Evolutionary conservation across 768 basidiomycete species (phyloP).

Genomic region (Panaeolus papilionaceus): DNA sequence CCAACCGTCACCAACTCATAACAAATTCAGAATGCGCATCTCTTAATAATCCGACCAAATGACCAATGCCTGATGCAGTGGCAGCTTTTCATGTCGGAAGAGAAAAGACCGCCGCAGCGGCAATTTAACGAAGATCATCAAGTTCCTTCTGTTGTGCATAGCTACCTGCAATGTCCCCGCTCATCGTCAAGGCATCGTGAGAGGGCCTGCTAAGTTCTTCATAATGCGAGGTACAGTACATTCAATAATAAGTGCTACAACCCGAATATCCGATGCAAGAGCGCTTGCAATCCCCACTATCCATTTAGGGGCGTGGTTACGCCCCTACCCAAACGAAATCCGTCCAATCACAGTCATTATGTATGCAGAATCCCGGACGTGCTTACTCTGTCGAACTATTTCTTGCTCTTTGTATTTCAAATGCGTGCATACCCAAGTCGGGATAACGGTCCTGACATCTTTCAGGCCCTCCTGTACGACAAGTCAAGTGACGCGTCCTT

Average conservation of each 20-base stretch:
- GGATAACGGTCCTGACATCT: neutral
- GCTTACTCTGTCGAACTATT: neutral
- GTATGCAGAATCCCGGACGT: neutral
- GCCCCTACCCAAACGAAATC: neutral
- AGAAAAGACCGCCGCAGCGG: neutral
- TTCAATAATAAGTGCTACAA: too few species aligned
- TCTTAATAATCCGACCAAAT: too few species aligned
- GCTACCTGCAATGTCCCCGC: neutral
- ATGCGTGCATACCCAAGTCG: neutral
- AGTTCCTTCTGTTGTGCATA: neutral
- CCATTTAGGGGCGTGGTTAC: neutral
- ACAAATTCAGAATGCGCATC: too few species aligned
- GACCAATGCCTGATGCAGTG: too few species aligned
- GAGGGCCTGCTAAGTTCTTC: neutral
- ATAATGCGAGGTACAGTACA: neutral
- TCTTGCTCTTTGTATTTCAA: neutral
- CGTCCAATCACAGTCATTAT: neutral
- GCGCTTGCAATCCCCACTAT: neutral
- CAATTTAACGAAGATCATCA: neutral
- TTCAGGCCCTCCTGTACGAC: neutral
- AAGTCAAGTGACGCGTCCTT: neutral
- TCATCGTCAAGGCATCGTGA: constrained; percentile 12
- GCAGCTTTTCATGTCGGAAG: too few species aligned
- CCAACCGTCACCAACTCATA: too few species aligned
- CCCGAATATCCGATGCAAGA: neutral